These are phyloP conservation scores for Lippia alba DNA, from an alignment of 305 asterid species.

Conservation along the genomic window DNA sequence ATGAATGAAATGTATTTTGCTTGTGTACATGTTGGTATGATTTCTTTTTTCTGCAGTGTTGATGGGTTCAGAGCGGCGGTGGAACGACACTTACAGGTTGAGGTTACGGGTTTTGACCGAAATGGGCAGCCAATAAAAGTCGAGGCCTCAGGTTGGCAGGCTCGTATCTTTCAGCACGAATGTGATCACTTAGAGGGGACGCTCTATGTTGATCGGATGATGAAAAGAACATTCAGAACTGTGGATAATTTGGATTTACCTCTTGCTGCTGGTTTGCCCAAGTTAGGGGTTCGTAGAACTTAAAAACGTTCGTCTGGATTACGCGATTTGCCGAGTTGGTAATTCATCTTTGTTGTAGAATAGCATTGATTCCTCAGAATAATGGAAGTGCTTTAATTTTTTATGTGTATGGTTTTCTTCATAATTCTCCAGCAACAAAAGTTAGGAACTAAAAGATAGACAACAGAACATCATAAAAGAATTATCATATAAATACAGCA, in stretches of 20 bases:
- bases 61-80: conserved; percentile 92
- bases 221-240: conserved; percentile 77
- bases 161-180: conserved; percentile 91
- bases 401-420: no score
- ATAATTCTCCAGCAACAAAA: no score
- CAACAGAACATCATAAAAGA: no score
- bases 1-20: no score
- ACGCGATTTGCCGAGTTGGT: no score
- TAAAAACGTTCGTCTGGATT: background rate
- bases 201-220: conserved; percentile 86
- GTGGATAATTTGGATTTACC: conserved; percentile 75
- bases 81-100: conserved; percentile 80
- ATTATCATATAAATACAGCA: no score
- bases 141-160: conserved; percentile 95
- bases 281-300: conserved; percentile 51
- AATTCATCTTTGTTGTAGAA: no score
- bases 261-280: conserved; percentile 75
- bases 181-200: conserved; percentile 92
- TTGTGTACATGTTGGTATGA: no score
- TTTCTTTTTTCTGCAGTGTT: conserved; percentile 51
- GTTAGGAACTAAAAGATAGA: no score
- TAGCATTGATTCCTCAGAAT: no score
- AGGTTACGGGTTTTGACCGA: conserved; percentile 77
- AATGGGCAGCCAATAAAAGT: conserved; percentile 68
- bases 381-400: no score